phyloP scores from a whole-genome alignment of 495 filamentous ascomycete genomes.

The Penicillium goetzii region DNA sequence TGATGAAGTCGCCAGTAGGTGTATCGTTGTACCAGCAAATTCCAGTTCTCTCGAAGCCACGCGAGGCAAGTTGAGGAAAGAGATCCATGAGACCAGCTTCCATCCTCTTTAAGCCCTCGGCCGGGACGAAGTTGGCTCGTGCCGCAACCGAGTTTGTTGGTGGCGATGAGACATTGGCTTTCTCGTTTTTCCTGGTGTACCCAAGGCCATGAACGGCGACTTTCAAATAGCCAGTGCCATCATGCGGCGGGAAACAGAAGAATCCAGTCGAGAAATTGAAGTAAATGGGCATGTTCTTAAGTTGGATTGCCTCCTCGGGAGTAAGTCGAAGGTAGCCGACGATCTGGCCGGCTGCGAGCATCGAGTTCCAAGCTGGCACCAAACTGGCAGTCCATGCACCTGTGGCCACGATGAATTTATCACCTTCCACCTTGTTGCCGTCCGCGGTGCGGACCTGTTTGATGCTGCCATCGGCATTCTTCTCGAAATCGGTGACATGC shows the following conservation, averaged over 20 bases:
- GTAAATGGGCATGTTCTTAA: slow-evolving; percentile 68
- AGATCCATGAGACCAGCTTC: slow-evolving; percentile 59
- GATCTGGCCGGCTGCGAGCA: slow-evolving; percentile 72
- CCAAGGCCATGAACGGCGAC: slow-evolving; percentile 79
- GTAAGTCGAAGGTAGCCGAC: slow-evolving; percentile 72
- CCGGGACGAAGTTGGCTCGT: slow-evolving; percentile 48
- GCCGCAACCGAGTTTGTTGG: slow-evolving; percentile 27
- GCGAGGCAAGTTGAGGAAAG: slow-evolving; percentile 58
- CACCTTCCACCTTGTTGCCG: slow-evolving; percentile 58
- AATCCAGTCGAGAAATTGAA: slow-evolving; percentile 76
- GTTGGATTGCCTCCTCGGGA: slow-evolving; percentile 58
- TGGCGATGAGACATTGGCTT: slow-evolving; percentile 30
- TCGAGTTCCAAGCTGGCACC: slow-evolving; percentile 68
- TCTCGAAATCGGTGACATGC: slow-evolving; percentile 38
- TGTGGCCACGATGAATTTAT: slow-evolving; percentile 73
- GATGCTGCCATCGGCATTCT: slow-evolving; percentile 34
- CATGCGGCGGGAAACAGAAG: slow-evolving; percentile 73
- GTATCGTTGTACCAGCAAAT: slow-evolving; percentile 90
- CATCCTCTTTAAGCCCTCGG: slow-evolving; percentile 59
- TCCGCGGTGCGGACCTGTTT: slow-evolving; percentile 32
- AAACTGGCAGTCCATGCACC: slow-evolving; percentile 80
- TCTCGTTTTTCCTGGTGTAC: slow-evolving; percentile 46
- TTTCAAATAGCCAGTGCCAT: slow-evolving; percentile 56
- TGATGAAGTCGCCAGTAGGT: slow-evolving; percentile 71
- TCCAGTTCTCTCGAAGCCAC: slow-evolving; percentile 65